Base-by-base conservation (phyloP, 2,329 filamentous ascomycete genomes). In the Apiospora phragmitis region DNA sequence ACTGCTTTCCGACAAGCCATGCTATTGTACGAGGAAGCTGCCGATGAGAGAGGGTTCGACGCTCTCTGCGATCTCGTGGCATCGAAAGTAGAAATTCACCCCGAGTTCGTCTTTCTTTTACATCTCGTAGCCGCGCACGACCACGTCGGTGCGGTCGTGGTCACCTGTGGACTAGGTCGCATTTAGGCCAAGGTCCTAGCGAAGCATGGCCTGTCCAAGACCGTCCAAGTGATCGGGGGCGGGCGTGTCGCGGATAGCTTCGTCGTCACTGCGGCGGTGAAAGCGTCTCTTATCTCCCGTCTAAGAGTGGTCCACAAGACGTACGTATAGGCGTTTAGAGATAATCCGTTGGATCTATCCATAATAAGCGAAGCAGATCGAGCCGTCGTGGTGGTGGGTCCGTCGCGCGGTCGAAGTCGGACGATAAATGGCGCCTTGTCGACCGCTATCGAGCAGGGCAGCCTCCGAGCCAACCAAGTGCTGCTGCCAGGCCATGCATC, bases 271-370 rank as follows among this genome's bases (percentile, higher is more conserved):
- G 79, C 84, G 7, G 73, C 71, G 0, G 78, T 86, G 26, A 92
- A 92, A 76, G 84, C 79, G 1, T 74, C 74, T 0, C 55, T 91
- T 32, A 86, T 89, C 0, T 68, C 68, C 1, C 79, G 75, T 2
- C 75, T 91, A 26, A 79, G 78, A 68, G 35, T 80, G 0, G 24
- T 24, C 0, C 72, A 84, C 51, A 4, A 78, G 0, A 62, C 83
- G 38, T 77, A 83, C 49, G 85, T 90, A 24, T 85, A 81, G 76
- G 89, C 87, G 0, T 89, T 92, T 73, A 89, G 89, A n/a, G 89
- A 91, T 73, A 89, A 89, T 73, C 82, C 82, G 0, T 71, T 90
- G 9, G 90, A 92, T 73, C 49, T 92, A 24, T 77, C 80, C 0
- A 92, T 92, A 89, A 73, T 92, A 14, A 73, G 72, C 2, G 73